Conservation (phyloP, 2,329 filamentous ascomycete species). For the Diaporthe vaccinii region DNA sequence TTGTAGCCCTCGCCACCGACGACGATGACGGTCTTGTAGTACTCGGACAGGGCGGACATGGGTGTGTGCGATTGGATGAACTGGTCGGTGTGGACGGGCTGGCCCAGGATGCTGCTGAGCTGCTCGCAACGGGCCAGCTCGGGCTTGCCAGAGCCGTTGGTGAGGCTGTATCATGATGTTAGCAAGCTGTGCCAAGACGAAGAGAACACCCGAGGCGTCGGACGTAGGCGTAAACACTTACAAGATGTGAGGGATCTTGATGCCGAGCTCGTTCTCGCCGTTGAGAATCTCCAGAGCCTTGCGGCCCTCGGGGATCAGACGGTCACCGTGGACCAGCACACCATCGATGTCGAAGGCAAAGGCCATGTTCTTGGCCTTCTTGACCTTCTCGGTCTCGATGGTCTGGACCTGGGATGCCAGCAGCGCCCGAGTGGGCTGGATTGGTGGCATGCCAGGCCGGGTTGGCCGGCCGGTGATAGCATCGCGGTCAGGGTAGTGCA, state of each 20-base stretch:
- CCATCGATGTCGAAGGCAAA: slow-evolving; percentile 87
- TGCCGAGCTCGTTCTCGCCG: slow-evolving; percentile 82
- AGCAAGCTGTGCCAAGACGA: background rate
- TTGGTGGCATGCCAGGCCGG: slow-evolving; percentile 69
- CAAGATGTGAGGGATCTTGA: slow-evolving; percentile 82
- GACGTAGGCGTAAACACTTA: slow-evolving; percentile 2
- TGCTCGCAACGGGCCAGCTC: slow-evolving; percentile 75
- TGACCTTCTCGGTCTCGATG: slow-evolving; percentile 74
- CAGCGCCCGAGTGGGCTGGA: slow-evolving; percentile 75
- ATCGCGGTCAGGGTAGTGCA: slow-evolving; percentile 57
- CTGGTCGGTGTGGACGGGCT: slow-evolving; percentile 77
- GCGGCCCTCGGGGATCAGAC: slow-evolving; percentile 76
- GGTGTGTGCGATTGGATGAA: slow-evolving; percentile 85
- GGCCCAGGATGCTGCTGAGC: slow-evolving; percentile 74
- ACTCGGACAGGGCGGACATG: slow-evolving; percentile 81
- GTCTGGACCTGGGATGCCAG: slow-evolving; percentile 79
- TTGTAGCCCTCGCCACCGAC: slow-evolving; percentile 82
- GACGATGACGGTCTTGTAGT: slow-evolving; percentile 82
- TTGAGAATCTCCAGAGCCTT: slow-evolving; percentile 78
- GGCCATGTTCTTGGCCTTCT: slow-evolving; percentile 81
- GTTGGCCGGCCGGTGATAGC: slow-evolving; percentile 59
- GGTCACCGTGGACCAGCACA: slow-evolving; percentile 80
- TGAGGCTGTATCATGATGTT: slow-evolving; percentile 58
- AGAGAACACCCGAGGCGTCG: background rate
- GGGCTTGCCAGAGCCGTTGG: slow-evolving; percentile 81